Base-by-base conservation (phyloP, 2,329 filamentous ascomycete species). In the Stachybotrys elegans region DNA sequence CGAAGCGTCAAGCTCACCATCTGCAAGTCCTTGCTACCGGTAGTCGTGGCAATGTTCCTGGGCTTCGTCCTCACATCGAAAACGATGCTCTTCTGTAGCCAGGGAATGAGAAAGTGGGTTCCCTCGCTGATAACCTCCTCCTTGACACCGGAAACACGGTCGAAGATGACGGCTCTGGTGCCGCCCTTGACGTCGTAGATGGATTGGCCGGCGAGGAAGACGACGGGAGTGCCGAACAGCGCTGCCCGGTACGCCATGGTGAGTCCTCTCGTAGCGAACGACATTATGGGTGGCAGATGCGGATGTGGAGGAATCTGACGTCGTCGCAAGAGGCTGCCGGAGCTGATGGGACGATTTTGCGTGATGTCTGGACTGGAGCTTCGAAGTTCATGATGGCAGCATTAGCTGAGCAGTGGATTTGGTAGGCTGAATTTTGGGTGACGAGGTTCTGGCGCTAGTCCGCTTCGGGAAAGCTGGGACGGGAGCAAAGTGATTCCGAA, bases 1-100 rank as follows among this genome's bases (percentile, higher is more conserved):
- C 93, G 81, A 65, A 98, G 78, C 43, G 93, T 98, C 77, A 98
- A 79, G 78, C 90, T 96, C 61, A 98, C 93, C 93, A 98, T 98
- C 76, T 98, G 93, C 77, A 98, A 71, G 73, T 98, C 93, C 81
- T 98, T 98, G 79, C 86, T 92, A 47, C 93, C 93, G 12, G 93
- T 98, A 20, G 93, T 98, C 22, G 93, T 98, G 54, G 87, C 88
- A 66, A 98, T 97, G 68, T 95, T 97, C 63, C 93, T 81, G 49
- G 93, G 93, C 79, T 95, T 94, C 46, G 94, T 98, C 52, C 93
- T 85, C 54, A 98, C 93, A 73, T 98, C 93, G 67, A 95, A 98
- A 65, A 95, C 77, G 71, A 98, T 90, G 58, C 86, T 88, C 69
- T 83, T 86, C 71, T 98, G 93, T 65, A 98, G 72, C 93, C 93